Evolutionary conservation across 2,329 filamentous ascomycete genomes (phyloP).

Genomic region (Diaporthe citrichinensis): DNA sequence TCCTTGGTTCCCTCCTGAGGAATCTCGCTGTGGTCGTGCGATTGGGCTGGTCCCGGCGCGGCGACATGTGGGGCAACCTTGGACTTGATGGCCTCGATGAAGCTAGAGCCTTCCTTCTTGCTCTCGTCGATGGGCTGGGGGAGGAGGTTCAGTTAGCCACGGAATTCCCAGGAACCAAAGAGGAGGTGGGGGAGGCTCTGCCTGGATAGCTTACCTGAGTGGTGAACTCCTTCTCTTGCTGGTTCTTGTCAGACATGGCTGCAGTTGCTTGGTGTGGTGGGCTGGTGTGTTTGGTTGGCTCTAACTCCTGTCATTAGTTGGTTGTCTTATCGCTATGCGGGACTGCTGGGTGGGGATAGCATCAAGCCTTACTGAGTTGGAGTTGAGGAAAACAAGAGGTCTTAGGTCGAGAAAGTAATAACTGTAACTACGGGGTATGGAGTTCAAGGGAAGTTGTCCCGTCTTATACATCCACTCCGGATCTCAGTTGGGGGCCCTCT

Average conservation of each 20-base stretch:
- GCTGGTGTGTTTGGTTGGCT: neutral
- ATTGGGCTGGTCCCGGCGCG: slow-evolving; percentile 70
- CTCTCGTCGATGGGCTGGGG: slow-evolving; percentile 53
- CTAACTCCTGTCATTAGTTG: neutral
- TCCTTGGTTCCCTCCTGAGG: slow-evolving; percentile 75
- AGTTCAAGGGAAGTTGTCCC: slow-evolving; percentile 26
- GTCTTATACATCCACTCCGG: slow-evolving; percentile 38
- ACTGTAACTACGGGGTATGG: neutral
- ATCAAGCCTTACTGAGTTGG: slow-evolving; percentile 19
- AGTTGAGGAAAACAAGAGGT: neutral
- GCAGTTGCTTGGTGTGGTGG: slow-evolving; percentile 14
- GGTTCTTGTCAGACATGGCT: slow-evolving; percentile 39
- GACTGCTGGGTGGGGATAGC: neutral
- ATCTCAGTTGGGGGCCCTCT: slow-evolving; percentile 9
- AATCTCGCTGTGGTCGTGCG: slow-evolving; percentile 64
- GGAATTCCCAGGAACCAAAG: neutral
- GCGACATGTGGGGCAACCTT: slow-evolving; percentile 68
- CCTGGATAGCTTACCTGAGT: slow-evolving; percentile 53
- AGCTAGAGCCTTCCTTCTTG: slow-evolving; percentile 52
- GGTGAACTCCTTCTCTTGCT: slow-evolving; percentile 59
- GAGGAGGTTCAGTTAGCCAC: slow-evolving; percentile 25
- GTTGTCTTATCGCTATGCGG: neutral
- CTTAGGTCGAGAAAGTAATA: neutral
- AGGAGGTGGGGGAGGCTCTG: neutral
- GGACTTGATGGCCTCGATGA: slow-evolving; percentile 55